Evolutionary conservation across 2,329 filamentous ascomycete genomes (phyloP), one percentile per base, ranked within the genome.

Genomic region (Fusarium odoratissimum): DNA sequence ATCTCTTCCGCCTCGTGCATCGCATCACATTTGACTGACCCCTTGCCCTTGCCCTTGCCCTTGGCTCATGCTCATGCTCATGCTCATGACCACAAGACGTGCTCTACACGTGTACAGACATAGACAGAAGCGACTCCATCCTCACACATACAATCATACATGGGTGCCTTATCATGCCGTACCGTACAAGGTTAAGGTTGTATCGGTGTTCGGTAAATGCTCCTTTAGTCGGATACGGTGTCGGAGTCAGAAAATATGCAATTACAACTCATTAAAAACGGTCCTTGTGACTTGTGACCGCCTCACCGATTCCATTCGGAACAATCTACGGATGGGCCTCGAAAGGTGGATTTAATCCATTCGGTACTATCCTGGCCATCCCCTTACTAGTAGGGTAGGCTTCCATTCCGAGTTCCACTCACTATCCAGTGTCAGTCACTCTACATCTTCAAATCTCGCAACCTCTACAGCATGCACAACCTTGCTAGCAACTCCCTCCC

Each of bases 371-470:
- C 49, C 60, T 45, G 28, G 62, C 40, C 33, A 33, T 49, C 56
- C 59, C 38, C 55, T 41, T 46, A 60, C 63, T 51, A 56, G 42
- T 67, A 40, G 10, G 19, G 49, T 40, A 64, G 71, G 54, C 71
- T 73, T 71, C 56, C 61, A 67, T 67, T 41, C 67, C 67, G 71
- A 72, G 71, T 74, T 72, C 71, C 71, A 72, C 71, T 30, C 55
- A 64, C 48, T 52, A 55, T 56, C 66, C 37, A 58, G 28, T 37
- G 44, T 54, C 60, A 64, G 41, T 71, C 66, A 60, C 46, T 70
- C 63, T 57, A 64, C 71, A 74, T 73, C 67, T 71, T 60, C 62
- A 68, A 72, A 71, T 68, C 71, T 74, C 67, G 71, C 70, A 73
- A 74, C 67, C 71, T 73, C 58, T 64, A 71, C 71, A 74, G 52